Conservation (phyloP, 306 rosid genomes). For the Carpinus fangiana region DNA sequence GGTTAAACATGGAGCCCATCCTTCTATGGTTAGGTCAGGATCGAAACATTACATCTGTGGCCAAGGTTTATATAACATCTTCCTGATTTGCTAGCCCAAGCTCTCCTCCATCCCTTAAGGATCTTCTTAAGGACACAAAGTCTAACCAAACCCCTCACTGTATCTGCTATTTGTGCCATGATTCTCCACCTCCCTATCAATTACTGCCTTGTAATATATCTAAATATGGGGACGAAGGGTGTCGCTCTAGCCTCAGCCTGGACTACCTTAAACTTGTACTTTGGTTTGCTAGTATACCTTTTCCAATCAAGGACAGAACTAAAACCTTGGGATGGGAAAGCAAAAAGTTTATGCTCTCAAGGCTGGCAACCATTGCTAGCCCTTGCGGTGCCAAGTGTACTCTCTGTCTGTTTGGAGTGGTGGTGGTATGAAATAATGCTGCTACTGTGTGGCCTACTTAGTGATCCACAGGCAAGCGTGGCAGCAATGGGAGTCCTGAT, state of each 20-base stretch:
- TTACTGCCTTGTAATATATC: background rate
- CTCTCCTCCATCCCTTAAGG: constrained; percentile 7
- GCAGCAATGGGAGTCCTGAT: constrained; percentile 16
- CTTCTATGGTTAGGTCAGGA: constrained; percentile 8
- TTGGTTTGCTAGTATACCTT: constrained; percentile 10
- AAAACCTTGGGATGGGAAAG: constrained; percentile 6
- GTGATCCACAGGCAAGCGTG: constrained; percentile 9
- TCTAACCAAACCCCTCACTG: constrained; percentile 7
- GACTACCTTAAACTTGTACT: constrained; percentile 14
- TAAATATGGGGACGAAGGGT: constrained; percentile 8
- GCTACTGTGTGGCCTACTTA: constrained; percentile 9
- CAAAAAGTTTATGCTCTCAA: background rate
- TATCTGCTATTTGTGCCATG: constrained; percentile 5
- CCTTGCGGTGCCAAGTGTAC: constrained; percentile 10
- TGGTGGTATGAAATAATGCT: constrained; percentile 18
- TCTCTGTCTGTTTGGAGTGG: constrained; percentile 20
- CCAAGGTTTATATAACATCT: constrained; percentile 8
- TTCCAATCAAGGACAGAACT: constrained; percentile 9
- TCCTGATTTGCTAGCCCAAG: constrained; percentile 11
- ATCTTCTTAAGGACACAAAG: constrained; percentile 10
- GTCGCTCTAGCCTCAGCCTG: constrained; percentile 14
- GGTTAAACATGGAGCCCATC: constrained; percentile 14
- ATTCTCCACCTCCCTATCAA: constrained; percentile 14
- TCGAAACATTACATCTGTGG: background rate
- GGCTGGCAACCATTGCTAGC: constrained; percentile 8